phyloP scores from a whole-genome alignment of 2,329 filamentous ascomycete genomes.

The Scleromitrula shiraiana region DNA sequence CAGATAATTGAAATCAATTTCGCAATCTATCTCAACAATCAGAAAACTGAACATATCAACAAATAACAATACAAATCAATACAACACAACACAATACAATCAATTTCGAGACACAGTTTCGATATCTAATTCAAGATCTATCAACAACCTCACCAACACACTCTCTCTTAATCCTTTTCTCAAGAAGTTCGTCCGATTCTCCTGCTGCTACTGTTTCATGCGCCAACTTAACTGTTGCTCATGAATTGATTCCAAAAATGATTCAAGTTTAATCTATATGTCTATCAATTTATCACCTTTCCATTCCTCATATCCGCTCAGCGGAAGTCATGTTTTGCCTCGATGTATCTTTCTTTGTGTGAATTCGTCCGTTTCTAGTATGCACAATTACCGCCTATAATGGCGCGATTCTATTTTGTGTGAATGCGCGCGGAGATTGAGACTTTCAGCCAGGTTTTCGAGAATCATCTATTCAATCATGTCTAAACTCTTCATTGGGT shows the following conservation, averaged over 20 bases:
- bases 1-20: slow-evolving; percentile 11
- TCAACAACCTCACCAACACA: slow-evolving; percentile 1
- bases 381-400: slow-evolving; percentile 25
- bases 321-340: slow-evolving; percentile 29
- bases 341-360: slow-evolving; percentile 32
- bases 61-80: background rate
- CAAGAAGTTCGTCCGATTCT: slow-evolving; percentile 31
- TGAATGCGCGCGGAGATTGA: slow-evolving; percentile 33
- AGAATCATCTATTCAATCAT: slow-evolving; percentile 47
- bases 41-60: slow-evolving; percentile 2
- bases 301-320: slow-evolving; percentile 24
- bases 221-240: slow-evolving; percentile 25
- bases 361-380: slow-evolving; percentile 27
- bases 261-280: no score
- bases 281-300: slow-evolving; percentile 25
- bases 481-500: slow-evolving; percentile 96
- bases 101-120: slow-evolving; percentile 7
- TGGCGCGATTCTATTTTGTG: slow-evolving; percentile 27
- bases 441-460: slow-evolving; percentile 30
- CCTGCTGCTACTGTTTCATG: slow-evolving; percentile 28
- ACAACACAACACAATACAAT: slow-evolving; percentile 4
- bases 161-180: slow-evolving; percentile 22
- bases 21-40: slow-evolving; percentile 5
- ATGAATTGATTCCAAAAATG: slow-evolving; percentile 14
- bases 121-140: background rate